Percentiles rank a stretch among this genome's conserved stretches.
These are phyloP conservation scores for Dothistroma septosporum DNA, from an alignment of 2,329 filamentous ascomycete genomes.

Conservation along the genomic window DNA sequence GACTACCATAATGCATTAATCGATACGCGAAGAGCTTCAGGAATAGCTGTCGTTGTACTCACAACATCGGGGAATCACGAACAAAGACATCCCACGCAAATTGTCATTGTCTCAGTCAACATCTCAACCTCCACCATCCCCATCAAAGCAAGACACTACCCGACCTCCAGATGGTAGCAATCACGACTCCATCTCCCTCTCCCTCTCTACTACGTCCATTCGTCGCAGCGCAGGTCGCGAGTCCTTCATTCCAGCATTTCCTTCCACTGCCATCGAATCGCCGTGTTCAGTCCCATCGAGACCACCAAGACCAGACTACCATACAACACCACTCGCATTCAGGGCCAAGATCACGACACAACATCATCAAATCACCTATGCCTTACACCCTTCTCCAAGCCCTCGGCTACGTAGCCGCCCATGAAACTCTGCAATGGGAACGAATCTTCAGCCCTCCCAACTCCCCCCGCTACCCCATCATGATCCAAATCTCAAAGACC, in stretches of 20 bases:
- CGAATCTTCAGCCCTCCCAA: background rate
- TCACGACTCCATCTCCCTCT: no score
- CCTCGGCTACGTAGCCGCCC: constrained; percentile 1
- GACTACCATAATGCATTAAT: no score
- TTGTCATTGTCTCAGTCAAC: no score
- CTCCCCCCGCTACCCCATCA: background rate
- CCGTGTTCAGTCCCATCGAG: background rate
- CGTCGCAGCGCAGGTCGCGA: no score
- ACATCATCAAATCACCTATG: background rate
- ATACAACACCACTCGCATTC: background rate
- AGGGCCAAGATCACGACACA: background rate
- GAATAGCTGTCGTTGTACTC: no score
- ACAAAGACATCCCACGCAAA: no score
- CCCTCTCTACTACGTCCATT: no score
- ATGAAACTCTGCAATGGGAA: background rate
- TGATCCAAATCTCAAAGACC: background rate
- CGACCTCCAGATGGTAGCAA: no score
- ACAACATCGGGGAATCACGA: no score
- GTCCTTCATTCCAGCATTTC: background rate
- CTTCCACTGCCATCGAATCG: background rate
- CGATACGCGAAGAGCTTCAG: no score
- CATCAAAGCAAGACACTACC: no score
- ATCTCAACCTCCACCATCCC: no score
- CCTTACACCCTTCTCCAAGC: constrained; percentile 7
- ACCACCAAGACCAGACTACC: background rate